A percentile compares a stretch with the other conserved stretches of the same genome.
Evolutionary conservation across 1,139 yeast species (phyloP).

Genomic region (Yamadazyma membranifaciens): DNA sequence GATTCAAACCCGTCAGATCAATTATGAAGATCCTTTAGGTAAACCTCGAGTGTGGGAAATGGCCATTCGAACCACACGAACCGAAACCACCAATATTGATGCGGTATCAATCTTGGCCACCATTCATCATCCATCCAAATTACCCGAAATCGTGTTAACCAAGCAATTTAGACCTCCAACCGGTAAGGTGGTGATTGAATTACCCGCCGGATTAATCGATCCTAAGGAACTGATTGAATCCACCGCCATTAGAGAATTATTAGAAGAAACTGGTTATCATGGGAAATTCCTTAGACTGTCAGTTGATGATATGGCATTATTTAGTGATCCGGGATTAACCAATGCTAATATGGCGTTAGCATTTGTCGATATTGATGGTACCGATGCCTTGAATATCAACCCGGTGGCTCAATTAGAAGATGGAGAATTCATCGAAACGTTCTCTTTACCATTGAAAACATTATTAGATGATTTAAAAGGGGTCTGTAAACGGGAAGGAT

Average conservation of each 20-base stretch:
- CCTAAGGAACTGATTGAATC: slow-evolving; percentile 73
- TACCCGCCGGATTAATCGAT: slow-evolving; percentile 94
- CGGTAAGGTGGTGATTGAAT: slow-evolving; percentile 80
- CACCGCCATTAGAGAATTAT: slow-evolving; percentile 83
- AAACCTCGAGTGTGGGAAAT: slow-evolving; percentile 78
- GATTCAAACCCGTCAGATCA: slow-evolving; percentile 55
- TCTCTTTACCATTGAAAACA: slow-evolving; percentile 59
- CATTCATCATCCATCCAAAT: slow-evolving; percentile 44
- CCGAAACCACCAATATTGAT: slow-evolving; percentile 64
- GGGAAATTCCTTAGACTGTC: slow-evolving; percentile 57
- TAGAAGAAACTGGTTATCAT: slow-evolving; percentile 89
- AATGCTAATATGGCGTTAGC: slow-evolving; percentile 86
- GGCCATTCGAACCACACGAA: slow-evolving; percentile 81
- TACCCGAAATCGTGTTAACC: slow-evolving; percentile 48
- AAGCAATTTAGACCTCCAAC: slow-evolving; percentile 94
- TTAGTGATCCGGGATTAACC: slow-evolving; percentile 91
- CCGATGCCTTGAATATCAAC: slow-evolving; percentile 57
- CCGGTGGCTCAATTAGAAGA: slow-evolving; percentile 82
- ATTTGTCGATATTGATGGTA: slow-evolving; percentile 72
- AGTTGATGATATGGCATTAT: slow-evolving; percentile 47
- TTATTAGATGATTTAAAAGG: slow-evolving; percentile 55
- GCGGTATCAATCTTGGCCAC: slow-evolving; percentile 88
- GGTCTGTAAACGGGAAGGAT: slow-evolving; percentile 59
- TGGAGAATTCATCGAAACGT: slow-evolving; percentile 83
- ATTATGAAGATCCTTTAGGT: slow-evolving; percentile 72